Conservation (phyloP, 2,329 filamentous ascomycete species). For the Sporothrix brunneoviolacea region DNA sequence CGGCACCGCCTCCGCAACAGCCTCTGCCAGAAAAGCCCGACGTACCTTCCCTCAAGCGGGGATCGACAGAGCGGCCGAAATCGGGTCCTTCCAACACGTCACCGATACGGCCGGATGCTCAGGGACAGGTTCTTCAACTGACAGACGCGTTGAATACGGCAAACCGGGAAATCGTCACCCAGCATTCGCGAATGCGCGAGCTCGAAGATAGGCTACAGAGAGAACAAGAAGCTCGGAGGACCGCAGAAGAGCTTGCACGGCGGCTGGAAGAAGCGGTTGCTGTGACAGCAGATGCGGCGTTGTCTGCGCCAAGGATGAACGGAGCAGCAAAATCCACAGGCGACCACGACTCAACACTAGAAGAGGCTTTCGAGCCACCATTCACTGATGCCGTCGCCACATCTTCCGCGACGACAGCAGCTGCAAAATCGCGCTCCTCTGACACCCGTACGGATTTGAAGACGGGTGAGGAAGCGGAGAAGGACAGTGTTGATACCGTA, state of each 20-base stretch:
- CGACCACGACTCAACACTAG: slow-evolving; percentile 31
- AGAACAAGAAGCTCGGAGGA: slow-evolving; percentile 74
- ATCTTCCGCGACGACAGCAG: not conserved
- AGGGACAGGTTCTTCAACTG: slow-evolving; percentile 73
- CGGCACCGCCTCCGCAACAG: slow-evolving; percentile 86
- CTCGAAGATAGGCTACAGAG: slow-evolving; percentile 71
- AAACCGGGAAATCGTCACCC: slow-evolving; percentile 80
- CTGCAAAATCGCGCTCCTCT: not conserved
- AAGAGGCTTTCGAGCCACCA: slow-evolving; percentile 42
- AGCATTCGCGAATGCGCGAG: slow-evolving; percentile 70
- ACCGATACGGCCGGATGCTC: slow-evolving; percentile 51
- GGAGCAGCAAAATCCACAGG: slow-evolving; percentile 28
- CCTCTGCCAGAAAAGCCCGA: slow-evolving; percentile 92
- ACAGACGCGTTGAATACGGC: slow-evolving; percentile 78
- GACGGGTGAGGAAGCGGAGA: not conserved
- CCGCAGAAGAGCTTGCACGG: slow-evolving; percentile 75
- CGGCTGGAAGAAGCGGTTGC: slow-evolving; percentile 53
- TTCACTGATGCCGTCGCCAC: not conserved
- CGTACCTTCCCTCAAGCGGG: slow-evolving; percentile 65
- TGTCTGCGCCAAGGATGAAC: slow-evolving; percentile 26
- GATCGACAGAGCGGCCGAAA: slow-evolving; percentile 68
- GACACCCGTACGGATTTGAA: not conserved
- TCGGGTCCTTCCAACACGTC: slow-evolving; percentile 46
- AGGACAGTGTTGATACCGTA: not conserved
- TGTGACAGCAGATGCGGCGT: not conserved